Evolutionary conservation across 345 rosid species (phyloP), one percentile per base, ranked within the genome.

Genomic region (Excoecaria agallocha): DNA sequence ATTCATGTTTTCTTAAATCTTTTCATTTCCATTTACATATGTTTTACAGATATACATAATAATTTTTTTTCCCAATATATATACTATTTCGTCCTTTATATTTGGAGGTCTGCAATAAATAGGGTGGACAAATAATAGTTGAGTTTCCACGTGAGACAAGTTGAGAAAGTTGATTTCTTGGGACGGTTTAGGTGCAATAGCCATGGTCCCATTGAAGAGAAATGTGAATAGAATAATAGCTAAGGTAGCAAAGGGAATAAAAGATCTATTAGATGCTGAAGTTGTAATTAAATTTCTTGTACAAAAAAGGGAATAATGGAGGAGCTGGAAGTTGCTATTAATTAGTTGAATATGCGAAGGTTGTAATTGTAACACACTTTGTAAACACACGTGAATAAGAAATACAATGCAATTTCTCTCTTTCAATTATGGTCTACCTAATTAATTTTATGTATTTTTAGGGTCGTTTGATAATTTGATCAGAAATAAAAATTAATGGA

Each of bases 191-290:
- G 74, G 60, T 78, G 66, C 7, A 80, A 82, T 50, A 75, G 55
- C 41, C 30, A 54, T 59, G 58, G 80, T 62, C 74, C 76, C 79
- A n/a, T 3, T 35, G 51, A 75, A 73, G 75, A 72, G 81, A 82
- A 79, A 69, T 77, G 87, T 82, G 85, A 74, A 79, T 82, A 82
- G 74, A 17, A 67, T 30, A 55, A 76, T 63, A 45, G 38, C 74
- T 15, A 48, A 50, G 12, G 19, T 57, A 16, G 19, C 50, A n/a
- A 41, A 9, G 38, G 56, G 59, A 55, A 73, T 57, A 62, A 69
- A 61, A 45, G 41, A 13, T 16, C 10, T 50, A 62, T 59, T 45
- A 64, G 59, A 39, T 68, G 77, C 58, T 68, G 72, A 66, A 61
- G 11, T 74, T 65, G 66, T 60, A 66, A 68, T 20, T 68, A 25